Base-by-base conservation (phyloP, 352 stramenopile genomes). In the Aphanomyces astaci region DNA sequence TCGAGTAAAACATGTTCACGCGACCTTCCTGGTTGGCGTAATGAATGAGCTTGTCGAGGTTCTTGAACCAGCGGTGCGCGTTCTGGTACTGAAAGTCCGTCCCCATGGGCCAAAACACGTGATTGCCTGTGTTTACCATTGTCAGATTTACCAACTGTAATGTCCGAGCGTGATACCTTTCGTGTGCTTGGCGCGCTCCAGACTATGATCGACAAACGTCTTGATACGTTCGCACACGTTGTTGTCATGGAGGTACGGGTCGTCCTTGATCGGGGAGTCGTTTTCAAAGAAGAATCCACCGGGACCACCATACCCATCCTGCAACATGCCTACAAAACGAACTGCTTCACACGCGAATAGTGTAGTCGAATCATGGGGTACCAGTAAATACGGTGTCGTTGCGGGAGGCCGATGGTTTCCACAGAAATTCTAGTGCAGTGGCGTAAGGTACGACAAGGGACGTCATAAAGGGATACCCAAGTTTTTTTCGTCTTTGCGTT, bases 1-100 rank as follows among this genome's bases (percentile, higher is more conserved):
- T 98, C 0, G 95, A 98, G 78, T 98, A 99, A 62, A 98, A 88
- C 45, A 98, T 86, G 64, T 98, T 96, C 24, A 99, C 80, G 0
- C 79, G 78, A 7, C 76, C 78, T 57, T 98, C 90, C 33, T 90
- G 77, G 73, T 98, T 97, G 9, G 97, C 87, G 64, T 97, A 96
- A 70, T 98, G 85, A 57, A 99, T 96, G 11, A 99, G 75, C 53
- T 97, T 94, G 80, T 99, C 97, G 66, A 98, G 81, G 75, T 98
- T 99, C 64, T 96, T 90, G 80, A 88, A 98, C 82, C 88, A 98
- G 5, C 75, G 79, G 19, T 75, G 73, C 3, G 90, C 87, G 64
- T 97, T 96, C 65, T 96, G 78, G 70, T 90, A 98, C 52, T 94
- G 76, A 74, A 99, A 99, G 74, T 99, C 96, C 51, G 81, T 89